These are phyloP conservation scores for Trifolium subterraneum DNA, from an alignment of 306 rosid species.

Conservation along the genomic window DNA sequence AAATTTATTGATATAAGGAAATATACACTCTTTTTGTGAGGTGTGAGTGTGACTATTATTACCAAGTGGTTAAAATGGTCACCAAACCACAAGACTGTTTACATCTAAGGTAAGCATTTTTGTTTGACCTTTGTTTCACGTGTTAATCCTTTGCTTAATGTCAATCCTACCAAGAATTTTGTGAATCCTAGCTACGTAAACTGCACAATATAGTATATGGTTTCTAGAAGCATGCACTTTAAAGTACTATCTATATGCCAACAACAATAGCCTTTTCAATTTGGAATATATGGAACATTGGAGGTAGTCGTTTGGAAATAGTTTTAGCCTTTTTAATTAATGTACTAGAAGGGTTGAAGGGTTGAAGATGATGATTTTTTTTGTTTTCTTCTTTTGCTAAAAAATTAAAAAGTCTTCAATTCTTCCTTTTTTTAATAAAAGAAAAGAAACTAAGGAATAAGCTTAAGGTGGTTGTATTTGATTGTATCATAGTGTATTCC, in stretches of 20 bases:
- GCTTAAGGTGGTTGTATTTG: too few species aligned
- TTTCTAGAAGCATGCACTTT: constrained; percentile 55
- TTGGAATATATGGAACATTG: neutral
- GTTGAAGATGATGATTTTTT: too few species aligned
- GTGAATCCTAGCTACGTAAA: constrained; percentile 27
- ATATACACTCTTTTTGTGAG: neutral
- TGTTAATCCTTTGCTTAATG: constrained; percentile 39
- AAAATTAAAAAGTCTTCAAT: too few species aligned
- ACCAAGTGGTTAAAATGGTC: constrained; percentile 78
- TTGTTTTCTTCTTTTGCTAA: too few species aligned
- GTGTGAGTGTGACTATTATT: constrained; percentile 42
- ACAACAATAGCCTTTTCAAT: constrained; percentile 25
- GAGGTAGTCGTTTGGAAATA: neutral
- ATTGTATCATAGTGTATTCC: too few species aligned
- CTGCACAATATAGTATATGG: constrained; percentile 17
- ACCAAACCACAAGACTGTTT: constrained; percentile 70
- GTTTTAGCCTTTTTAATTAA: too few species aligned
- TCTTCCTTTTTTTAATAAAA: too few species aligned
- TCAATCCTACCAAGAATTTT: constrained; percentile 80
- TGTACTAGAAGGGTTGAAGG: too few species aligned
- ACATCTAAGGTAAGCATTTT: constrained; percentile 19
- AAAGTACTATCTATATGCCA: neutral
- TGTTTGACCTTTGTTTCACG: constrained; percentile 34
- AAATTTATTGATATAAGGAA: neutral
- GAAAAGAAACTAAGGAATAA: too few species aligned